Percentiles rank a stretch among this genome's conserved stretches.
These are phyloP conservation scores for Ophiobolus disseminans DNA, from an alignment of 2,329 filamentous ascomycete species.

Conservation along the genomic window DNA sequence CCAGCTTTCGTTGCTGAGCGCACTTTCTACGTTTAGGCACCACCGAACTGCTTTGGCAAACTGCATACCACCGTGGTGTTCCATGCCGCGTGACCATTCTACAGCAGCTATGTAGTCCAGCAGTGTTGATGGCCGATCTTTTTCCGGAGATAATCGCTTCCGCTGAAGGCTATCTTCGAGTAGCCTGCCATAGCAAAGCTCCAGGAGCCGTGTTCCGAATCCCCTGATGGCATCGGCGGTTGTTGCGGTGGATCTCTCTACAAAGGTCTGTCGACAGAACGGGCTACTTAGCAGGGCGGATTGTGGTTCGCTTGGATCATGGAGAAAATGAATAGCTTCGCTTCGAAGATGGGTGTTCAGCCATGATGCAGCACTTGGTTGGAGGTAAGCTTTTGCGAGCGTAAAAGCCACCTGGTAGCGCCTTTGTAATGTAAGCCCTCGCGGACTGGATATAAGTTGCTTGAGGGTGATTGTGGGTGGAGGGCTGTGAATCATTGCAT, in stretches of 20 bases:
- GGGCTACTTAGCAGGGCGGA: conserved; percentile 8
- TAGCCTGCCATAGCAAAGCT: conserved; percentile 21
- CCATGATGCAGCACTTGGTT: conserved; percentile 36
- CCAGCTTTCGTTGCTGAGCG: conserved; percentile 15
- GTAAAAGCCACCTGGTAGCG: conserved; percentile 28
- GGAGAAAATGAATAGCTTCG: conserved; percentile 17
- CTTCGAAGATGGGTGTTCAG: conserved; percentile 13
- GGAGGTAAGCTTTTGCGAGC: conserved; percentile 31
- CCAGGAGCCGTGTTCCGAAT: conserved; percentile 20
- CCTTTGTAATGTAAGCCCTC: neutral
- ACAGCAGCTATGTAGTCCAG: conserved; percentile 20
- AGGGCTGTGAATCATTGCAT: no score
- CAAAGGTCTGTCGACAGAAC: conserved; percentile 13
- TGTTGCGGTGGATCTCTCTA: neutral
- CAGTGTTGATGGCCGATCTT: conserved; percentile 3
- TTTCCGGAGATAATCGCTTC: conserved; percentile 6
- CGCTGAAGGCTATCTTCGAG: conserved; percentile 13
- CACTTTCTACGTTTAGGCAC: conserved; percentile 19
- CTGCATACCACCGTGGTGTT: conserved; percentile 19
- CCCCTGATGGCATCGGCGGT: conserved; percentile 3
- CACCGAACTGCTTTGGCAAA: conserved; percentile 21
- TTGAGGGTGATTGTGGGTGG: no score
- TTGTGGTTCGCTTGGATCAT: conserved; percentile 3
- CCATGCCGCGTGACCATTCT: conserved; percentile 19
- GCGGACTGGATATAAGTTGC: no score